Percentiles rank a stretch among this genome's conserved stretches.
Conservation (phyloP, 441 rosid genomes). For the Gossypium trilobum region DNA sequence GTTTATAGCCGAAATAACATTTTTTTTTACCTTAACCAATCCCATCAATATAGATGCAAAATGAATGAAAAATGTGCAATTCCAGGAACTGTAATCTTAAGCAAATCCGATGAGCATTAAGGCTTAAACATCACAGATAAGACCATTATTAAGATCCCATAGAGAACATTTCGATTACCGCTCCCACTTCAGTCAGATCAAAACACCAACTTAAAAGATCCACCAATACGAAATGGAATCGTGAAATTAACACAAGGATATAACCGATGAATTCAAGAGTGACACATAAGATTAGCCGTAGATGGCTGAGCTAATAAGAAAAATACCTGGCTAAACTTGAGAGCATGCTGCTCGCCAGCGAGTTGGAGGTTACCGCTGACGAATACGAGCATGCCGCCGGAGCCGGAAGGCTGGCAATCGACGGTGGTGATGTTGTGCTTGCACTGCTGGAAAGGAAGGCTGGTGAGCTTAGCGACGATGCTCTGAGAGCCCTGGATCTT, state of each 20-base stretch:
- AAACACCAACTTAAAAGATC: not conserved
- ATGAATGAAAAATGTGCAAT: not conserved
- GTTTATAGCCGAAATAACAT: not conserved
- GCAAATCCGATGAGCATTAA: not conserved
- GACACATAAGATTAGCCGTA: slow-evolving; percentile 1
- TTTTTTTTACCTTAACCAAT: not conserved
- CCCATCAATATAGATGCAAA: not conserved
- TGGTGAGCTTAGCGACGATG: slow-evolving; percentile 75
- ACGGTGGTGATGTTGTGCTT: slow-evolving; percentile 75
- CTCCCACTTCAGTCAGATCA: not conserved
- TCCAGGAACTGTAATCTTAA: not conserved
- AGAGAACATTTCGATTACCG: not conserved
- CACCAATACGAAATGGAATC: not conserved
- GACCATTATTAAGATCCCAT: not conserved
- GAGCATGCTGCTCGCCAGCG: slow-evolving; percentile 85
- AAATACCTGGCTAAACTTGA: slow-evolving; percentile 85
- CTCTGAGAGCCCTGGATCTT: slow-evolving; percentile 71
- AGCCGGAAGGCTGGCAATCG: slow-evolving; percentile 92
- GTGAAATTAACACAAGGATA: not conserved
- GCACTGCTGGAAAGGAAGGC: slow-evolving; percentile 89
- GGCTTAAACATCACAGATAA: not conserved
- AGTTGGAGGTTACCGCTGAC: slow-evolving; percentile 89
- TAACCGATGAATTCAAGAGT: not conserved
- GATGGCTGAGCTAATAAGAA: slow-evolving; percentile 6
- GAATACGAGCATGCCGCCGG: slow-evolving; percentile 89